Evolutionary conservation across 2,329 filamentous ascomycete genomes (phyloP), one percentile per base, ranked within the genome.

Genomic region (Colletotrichum sp.): DNA sequence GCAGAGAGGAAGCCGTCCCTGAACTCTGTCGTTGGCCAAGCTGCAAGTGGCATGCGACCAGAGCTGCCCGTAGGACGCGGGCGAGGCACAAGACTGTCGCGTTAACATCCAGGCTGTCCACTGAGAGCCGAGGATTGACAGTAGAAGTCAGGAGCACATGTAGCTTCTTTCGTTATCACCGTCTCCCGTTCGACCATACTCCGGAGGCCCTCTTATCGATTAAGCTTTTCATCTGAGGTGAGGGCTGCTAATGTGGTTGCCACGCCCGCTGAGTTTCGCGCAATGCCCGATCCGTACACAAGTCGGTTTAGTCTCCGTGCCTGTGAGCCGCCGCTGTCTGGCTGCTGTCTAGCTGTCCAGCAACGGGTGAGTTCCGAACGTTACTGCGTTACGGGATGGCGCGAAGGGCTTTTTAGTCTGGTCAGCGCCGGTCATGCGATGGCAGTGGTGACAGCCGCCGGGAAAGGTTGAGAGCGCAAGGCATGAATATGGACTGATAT

Each of bases 221-320:
- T 67, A 75, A 73, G 64, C 70, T 75, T 75, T 75, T 43, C 70
- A 65, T 65, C 55, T 48, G 69, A 75, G 61, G 62, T 60, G 70
- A 56, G 48, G 48, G 58, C 56, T 55, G 55, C 28, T 68, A 43
- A 21, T 67, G 68, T 70, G 61, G 56, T 52, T 61, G 65, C 58
- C 65, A 68, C 73, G 64, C 70, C 73, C 64, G 56, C 64, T 66
- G 38, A 55, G 73, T 68, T 73, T 75, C 56, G 58, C 64, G 70
- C 70, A 75, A 69, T 73, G 73, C 70, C 70, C 73, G 73, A 64
- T 65, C 43, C 43, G 64, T 61, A 75, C 64, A 70, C 60, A 60
- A 43, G 32, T n/a, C 13, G 73, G 56, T 58, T 58, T 62, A 69
- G 73, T 75, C 70, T 21, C 64, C 43, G 70, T 65, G 72, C 69